Conservation (phyloP, 352 stramenopile species). For the Stramenopiles sp. region DNA sequence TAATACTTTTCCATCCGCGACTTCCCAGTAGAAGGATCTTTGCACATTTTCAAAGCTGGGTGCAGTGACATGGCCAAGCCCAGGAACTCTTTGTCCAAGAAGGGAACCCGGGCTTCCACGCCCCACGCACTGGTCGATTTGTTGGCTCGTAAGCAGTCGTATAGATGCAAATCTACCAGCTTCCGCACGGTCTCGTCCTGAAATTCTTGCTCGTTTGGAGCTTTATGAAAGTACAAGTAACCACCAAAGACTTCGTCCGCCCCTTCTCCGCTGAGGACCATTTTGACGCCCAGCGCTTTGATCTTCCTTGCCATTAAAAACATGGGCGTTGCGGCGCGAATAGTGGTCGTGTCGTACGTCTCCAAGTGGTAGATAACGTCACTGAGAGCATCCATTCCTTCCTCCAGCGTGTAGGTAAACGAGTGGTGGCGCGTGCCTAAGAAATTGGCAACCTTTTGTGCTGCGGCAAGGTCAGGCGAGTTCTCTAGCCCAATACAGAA, state of each 20-base stretch:
- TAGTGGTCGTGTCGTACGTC: constrained; percentile 73
- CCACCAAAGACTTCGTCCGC: constrained; percentile 93
- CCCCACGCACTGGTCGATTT: constrained; percentile 94
- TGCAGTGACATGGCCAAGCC: constrained; percentile 95
- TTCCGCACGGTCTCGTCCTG: constrained; percentile 75
- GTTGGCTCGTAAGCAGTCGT: constrained; percentile 95
- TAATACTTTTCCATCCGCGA: constrained; percentile 95
- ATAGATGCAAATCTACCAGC: constrained; percentile 83
- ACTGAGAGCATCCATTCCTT: constrained; percentile 85
- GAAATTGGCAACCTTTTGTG: constrained; percentile 85
- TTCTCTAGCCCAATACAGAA: constrained; percentile 91
- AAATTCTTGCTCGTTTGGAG: constrained; percentile 60
- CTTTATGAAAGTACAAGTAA: constrained; percentile 99
- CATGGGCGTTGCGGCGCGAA: constrained; percentile 94
- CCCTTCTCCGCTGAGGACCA: constrained; percentile 93
- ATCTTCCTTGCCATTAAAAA: constrained; percentile 98
- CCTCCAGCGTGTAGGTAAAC: constrained; percentile 96
- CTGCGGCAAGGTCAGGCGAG: constrained; percentile 83
- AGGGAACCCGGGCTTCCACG: constrained; percentile 89
- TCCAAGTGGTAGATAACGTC: constrained; percentile 78
- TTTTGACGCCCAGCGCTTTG: constrained; percentile 99
- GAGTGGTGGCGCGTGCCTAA: constrained; percentile 92
- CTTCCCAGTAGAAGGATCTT: constrained; percentile 30
- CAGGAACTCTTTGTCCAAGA: constrained; percentile 93
- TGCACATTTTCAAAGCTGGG: constrained; percentile 90